Evolutionary conservation across 2,329 filamentous ascomycete species (phyloP), one percentile per base, ranked within the genome.

Genomic region (Helotiales sp.): DNA sequence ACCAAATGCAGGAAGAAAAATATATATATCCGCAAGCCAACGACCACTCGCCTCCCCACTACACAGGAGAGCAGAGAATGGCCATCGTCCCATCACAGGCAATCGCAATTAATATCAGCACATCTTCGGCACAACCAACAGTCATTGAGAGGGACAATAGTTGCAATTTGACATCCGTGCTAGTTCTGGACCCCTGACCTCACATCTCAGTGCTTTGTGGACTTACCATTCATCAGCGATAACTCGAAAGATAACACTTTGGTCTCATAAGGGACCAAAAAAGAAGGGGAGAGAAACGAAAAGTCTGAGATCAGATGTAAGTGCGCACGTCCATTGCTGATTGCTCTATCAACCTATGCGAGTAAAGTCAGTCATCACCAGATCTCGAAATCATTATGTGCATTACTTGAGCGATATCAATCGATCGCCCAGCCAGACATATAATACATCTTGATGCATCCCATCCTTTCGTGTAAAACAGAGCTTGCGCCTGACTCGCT

Each of bases 101-200:
- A 65, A 64, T 63, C 52, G 63, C 57, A 65, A 74, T 86, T 74
- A 71, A 82, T 95, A 81, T 96, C 84, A 95, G 92, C 92, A 96
- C 91, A 91, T 96, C 91, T 96, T 93, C 90, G 92, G 92, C 93
- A 91, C 93, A 95, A 93, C 86, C 57, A 83, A 81, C 86, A 92
- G 90, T 88, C 90, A 96, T 87, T 77, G 76, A 74, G 73, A 75
- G 87, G 86, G 87, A 84, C 84, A 81, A 89, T 40, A 44, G 22
- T 93, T 95, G 93, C 86, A 97, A 96, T 96, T 96, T 96, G 92
- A 97, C 92, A 96, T 96, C 90, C 89, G 90, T 96, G 93, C 93
- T 93, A 66, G 24, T 44, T 24, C 25, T 25, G 8, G 5, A 7
- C 38, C 25, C 6, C 22, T 44, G 5, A 12, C 40, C 15, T n/a